Evolutionary conservation across 139 green algal genomes (phyloP).

Genomic region (Chlorella sp.): DNA sequence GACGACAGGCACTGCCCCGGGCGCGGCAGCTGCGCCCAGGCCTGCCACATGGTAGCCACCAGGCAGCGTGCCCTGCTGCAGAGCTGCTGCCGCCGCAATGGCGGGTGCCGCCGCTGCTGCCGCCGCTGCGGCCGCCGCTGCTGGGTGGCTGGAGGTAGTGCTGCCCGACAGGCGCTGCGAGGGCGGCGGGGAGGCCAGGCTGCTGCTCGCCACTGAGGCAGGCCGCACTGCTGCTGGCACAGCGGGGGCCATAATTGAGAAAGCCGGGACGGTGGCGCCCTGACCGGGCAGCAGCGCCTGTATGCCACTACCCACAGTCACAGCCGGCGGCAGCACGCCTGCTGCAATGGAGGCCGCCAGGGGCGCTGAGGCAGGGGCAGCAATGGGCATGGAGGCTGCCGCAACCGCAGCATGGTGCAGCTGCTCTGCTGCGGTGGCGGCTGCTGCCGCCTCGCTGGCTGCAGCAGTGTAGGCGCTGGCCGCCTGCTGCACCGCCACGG

Average conservation of each 20-base stretch:
- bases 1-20: background rate
- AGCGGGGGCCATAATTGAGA: background rate
- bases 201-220: background rate
- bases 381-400: background rate
- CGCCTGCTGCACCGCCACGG: slow-evolving; percentile 29
- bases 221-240: background rate
- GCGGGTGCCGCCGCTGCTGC: background rate
- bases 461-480: slow-evolving; percentile 13
- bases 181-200: background rate
- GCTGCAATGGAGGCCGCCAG: slow-evolving; percentile 21
- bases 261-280: background rate
- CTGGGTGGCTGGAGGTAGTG: background rate
- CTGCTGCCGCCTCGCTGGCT: slow-evolving; percentile 17
- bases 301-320: background rate
- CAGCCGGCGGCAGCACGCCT: background rate
- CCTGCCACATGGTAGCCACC: background rate
- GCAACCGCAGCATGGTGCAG: background rate
- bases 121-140: background rate
- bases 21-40: background rate
- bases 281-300: background rate
- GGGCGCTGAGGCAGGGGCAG: slow-evolving; percentile 1
- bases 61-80: background rate
- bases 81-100: background rate
- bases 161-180: slow-evolving; percentile 2
- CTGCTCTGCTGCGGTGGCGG: slow-evolving; percentile 3